Percentiles rank a stretch among this genome's conserved stretches.
These are phyloP conservation scores for Wickerhamiella siamensis DNA, from an alignment of 805 yeast species.

Conservation along the genomic window DNA sequence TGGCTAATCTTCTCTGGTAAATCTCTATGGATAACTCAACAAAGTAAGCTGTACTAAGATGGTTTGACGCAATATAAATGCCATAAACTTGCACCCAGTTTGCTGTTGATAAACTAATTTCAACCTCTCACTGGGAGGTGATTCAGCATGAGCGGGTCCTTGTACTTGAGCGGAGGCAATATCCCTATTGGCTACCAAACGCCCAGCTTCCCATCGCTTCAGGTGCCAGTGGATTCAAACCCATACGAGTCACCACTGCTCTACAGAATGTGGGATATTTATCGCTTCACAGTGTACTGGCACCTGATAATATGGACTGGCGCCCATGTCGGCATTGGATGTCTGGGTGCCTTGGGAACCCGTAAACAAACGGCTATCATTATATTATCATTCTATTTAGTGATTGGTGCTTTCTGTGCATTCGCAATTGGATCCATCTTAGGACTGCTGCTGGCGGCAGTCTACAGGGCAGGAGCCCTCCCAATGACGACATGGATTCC, in stretches of 20 bases:
- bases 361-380: slow-evolving; percentile 30
- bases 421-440: slow-evolving; percentile 58
- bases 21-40: too few relatives aligned
- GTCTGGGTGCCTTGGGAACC: slow-evolving; percentile 40
- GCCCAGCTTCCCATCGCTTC: slow-evolving; percentile 69
- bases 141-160: slow-evolving; percentile 15
- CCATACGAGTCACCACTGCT: slow-evolving; percentile 39
- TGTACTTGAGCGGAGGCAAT: slow-evolving; percentile 13
- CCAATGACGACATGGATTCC: slow-evolving; percentile 96
- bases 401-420: slow-evolving; percentile 29
- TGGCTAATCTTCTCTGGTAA: too few relatives aligned
- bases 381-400: slow-evolving; percentile 30
- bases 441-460: slow-evolving; percentile 60
- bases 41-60: too few relatives aligned
- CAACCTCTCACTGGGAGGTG: too few relatives aligned
- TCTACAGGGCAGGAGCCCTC: slow-evolving; percentile 67
- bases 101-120: too few relatives aligned
- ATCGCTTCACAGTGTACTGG: slow-evolving; percentile 79
- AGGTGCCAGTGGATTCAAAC: slow-evolving; percentile 14
- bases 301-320: slow-evolving; percentile 49
- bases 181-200: slow-evolving; percentile 69
- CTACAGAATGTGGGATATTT: slow-evolving; percentile 57
- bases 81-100: too few relatives aligned
- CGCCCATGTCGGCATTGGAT: slow-evolving; percentile 51
- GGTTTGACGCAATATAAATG: too few relatives aligned